Percentiles rank a stretch among this genome's conserved stretches.
These are phyloP conservation scores for Cytospora chrysosperma DNA, from an alignment of 2,329 filamentous ascomycete species.

Conservation along the genomic window DNA sequence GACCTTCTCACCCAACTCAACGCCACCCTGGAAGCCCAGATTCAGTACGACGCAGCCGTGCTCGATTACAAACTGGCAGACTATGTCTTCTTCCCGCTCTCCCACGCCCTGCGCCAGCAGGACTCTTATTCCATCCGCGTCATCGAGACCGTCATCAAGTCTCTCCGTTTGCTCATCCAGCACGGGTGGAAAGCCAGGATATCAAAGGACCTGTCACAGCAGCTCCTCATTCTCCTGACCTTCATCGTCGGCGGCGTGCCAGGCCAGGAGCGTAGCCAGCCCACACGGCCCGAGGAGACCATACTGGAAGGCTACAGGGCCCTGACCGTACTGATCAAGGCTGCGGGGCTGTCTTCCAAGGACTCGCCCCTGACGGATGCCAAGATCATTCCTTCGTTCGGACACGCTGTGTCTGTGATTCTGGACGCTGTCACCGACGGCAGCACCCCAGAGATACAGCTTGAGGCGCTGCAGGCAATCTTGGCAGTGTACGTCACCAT, in stretches of 20 bases:
- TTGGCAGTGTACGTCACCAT: conserved; percentile 62
- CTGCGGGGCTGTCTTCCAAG: conserved; percentile 51
- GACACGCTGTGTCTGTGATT: conserved; percentile 77
- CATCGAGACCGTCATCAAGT: conserved; percentile 74
- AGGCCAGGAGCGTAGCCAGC: conserved; percentile 47
- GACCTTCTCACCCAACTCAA: conserved; percentile 47
- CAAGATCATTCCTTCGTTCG: conserved; percentile 71
- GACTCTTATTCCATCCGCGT: conserved; percentile 68
- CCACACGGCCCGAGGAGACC: conserved; percentile 68
- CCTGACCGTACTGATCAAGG: conserved; percentile 63
- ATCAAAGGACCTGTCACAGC: conserved; percentile 70
- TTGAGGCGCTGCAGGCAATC: conserved; percentile 66
- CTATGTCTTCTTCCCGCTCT: conserved; percentile 92
- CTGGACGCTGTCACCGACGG: conserved; percentile 70
- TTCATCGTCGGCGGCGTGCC: conserved; percentile 76
- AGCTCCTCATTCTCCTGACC: conserved; percentile 81
- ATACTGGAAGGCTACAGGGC: conserved; percentile 69
- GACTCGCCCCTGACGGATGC: conserved; percentile 50
- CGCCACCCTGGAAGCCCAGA: conserved; percentile 45
- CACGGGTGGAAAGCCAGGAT: conserved; percentile 78
- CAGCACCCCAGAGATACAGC: conserved; percentile 65
- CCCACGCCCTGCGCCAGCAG: conserved; percentile 78
- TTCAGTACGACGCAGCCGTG: conserved; percentile 43
- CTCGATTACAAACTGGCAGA: conserved; percentile 84
- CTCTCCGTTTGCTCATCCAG: conserved; percentile 69